Conservation (phyloP, 352 stramenopile species). For the Globisporangium lucens region DNA sequence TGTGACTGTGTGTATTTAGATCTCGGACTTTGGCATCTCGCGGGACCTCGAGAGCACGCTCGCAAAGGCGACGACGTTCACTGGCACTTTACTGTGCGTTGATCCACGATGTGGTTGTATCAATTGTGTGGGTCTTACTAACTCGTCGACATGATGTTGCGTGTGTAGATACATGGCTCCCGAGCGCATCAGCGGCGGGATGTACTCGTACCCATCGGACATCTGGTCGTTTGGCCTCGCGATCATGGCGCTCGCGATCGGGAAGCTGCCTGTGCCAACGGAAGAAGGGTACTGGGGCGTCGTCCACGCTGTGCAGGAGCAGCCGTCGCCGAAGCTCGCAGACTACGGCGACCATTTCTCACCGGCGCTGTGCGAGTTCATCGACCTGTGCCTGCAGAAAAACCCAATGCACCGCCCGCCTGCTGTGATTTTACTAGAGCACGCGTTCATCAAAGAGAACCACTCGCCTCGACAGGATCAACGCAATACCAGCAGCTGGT, state of each 20-base stretch:
- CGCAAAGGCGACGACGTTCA: conserved; percentile 88
- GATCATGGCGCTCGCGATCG: conserved; percentile 86
- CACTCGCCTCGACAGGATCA: conserved; percentile 26
- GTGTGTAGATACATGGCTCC: conserved; percentile 87
- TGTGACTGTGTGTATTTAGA: conserved; percentile 23
- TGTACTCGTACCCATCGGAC: conserved; percentile 87
- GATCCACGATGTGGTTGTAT: background rate
- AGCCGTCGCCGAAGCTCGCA: conserved; percentile 58
- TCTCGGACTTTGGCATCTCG: conserved; percentile 86
- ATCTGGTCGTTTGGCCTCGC: conserved; percentile 82
- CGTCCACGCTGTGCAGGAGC: conserved; percentile 78
- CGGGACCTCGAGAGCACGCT: conserved; percentile 79
- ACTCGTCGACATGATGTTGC: background rate
- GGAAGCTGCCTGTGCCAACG: conserved; percentile 76
- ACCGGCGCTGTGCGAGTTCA: conserved; percentile 66
- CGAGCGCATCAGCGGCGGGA: conserved; percentile 89
- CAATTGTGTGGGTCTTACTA: background rate
- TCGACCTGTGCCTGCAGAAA: conserved; percentile 79
- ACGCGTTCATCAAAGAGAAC: conserved; percentile 70
- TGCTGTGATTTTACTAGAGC: conserved; percentile 49
- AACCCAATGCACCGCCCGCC: conserved; percentile 62
- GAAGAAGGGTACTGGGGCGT: conserved; percentile 90
- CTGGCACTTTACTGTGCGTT: conserved; percentile 83
- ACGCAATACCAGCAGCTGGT: conserved; percentile 17
- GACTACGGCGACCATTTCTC: conserved; percentile 72